These are phyloP conservation scores for Colletotrichum limetticola DNA, from an alignment of 2,329 filamentous ascomycete species.

Conservation along the genomic window DNA sequence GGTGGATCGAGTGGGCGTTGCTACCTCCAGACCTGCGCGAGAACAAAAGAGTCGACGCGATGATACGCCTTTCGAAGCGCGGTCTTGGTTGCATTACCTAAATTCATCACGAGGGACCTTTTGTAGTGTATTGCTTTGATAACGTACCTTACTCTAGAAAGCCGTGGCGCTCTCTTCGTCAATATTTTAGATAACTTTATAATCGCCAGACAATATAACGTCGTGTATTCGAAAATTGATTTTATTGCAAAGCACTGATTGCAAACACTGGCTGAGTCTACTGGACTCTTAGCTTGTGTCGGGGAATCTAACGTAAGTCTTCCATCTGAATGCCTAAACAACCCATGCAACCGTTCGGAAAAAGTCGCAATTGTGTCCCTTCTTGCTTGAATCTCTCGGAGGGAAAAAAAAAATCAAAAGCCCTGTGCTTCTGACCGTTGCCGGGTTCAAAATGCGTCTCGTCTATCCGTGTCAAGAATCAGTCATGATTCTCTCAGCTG, in stretches of 20 bases:
- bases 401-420: background rate
- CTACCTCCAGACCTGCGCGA: background rate
- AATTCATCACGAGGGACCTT: background rate
- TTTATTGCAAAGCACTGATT: background rate
- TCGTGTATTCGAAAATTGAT: background rate
- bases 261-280: background rate
- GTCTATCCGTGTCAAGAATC: conserved; percentile 8
- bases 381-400: background rate
- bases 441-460: conserved; percentile 12
- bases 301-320: background rate
- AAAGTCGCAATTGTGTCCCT: background rate
- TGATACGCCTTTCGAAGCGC: background rate
- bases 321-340: background rate
- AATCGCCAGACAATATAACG: background rate
- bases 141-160: background rate
- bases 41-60: background rate
- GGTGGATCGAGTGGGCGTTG: background rate
- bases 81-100: background rate
- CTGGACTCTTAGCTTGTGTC: background rate
- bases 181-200: background rate
- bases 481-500: conserved; percentile 8
- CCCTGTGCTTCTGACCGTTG: conserved; percentile 1
- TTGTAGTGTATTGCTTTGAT: background rate
- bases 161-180: background rate
- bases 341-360: background rate